These are phyloP conservation scores for Blastobotrys americana DNA, from an alignment of 805 yeast genomes.

Conservation along the genomic window DNA sequence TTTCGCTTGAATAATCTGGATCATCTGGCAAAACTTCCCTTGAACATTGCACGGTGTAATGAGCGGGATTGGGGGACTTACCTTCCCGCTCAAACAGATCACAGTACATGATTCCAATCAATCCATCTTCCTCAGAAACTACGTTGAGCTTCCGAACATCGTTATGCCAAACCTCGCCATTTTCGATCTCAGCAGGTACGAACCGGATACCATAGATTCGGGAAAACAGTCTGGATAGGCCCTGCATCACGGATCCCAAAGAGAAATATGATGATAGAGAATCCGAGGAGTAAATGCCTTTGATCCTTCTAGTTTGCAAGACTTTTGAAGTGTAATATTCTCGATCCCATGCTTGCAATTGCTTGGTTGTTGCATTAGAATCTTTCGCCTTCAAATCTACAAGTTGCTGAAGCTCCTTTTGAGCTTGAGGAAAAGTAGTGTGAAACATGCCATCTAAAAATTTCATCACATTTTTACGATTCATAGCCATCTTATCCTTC, in stretches of 20 bases:
- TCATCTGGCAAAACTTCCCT: slow-evolving; percentile 44
- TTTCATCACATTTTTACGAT: slow-evolving; percentile 64
- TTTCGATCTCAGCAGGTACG: slow-evolving; percentile 51
- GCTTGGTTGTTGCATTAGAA: slow-evolving; percentile 36
- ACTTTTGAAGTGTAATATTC: slow-evolving; percentile 49
- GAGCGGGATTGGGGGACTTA: slow-evolving; percentile 83
- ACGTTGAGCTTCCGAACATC: slow-evolving; percentile 81
- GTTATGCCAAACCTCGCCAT: slow-evolving; percentile 83
- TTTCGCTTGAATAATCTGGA: slow-evolving; percentile 16
- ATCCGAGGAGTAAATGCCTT: slow-evolving; percentile 31
- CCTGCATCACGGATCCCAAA: slow-evolving; percentile 78
- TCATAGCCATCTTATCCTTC: slow-evolving; percentile 83
- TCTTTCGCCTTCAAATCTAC: slow-evolving; percentile 26
- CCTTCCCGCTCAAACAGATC: slow-evolving; percentile 76
- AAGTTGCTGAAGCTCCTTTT: slow-evolving; percentile 45
- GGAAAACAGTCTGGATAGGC: slow-evolving; percentile 64
- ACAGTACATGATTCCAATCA: slow-evolving; percentile 77
- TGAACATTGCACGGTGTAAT: slow-evolving; percentile 93
- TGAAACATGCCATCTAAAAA: slow-evolving; percentile 57
- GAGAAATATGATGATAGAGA: slow-evolving; percentile 65
- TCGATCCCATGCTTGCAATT: slow-evolving; percentile 84
- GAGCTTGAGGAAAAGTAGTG: slow-evolving; percentile 47
- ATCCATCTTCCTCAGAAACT: slow-evolving; percentile 51
- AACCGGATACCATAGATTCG: slow-evolving; percentile 71
- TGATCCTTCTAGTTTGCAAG: slow-evolving; percentile 21